Percentiles rank a stretch among this genome's conserved stretches.
Evolutionary conservation across 257 asterid genomes (phyloP).

Genomic region (Petunia axillaris): DNA sequence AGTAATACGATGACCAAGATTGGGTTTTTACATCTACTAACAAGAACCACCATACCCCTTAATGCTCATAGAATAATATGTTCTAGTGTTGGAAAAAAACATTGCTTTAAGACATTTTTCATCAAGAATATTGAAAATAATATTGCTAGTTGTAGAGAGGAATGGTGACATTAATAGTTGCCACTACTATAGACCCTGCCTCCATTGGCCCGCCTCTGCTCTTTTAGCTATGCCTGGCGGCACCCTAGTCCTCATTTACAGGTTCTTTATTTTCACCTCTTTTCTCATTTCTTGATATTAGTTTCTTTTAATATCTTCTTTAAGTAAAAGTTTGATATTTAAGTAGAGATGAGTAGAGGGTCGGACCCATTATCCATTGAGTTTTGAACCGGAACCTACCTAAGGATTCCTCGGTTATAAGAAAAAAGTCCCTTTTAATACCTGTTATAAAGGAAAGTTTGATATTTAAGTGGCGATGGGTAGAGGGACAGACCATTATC

Average conservation of each 20-base stretch:
- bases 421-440: too few species aligned
- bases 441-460: too few species aligned
- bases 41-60: background rate
- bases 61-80: background rate
- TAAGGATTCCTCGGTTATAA: too few species aligned
- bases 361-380: too few species aligned
- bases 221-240: slow-evolving; percentile 47
- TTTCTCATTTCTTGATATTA: background rate
- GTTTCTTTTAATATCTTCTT: background rate
- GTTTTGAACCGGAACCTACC: too few species aligned
- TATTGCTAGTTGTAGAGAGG: background rate
- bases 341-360: too few species aligned
- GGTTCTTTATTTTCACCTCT: slow-evolving; percentile 23
- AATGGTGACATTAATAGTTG: slow-evolving; percentile 44
- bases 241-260: slow-evolving; percentile 46
- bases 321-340: too few species aligned
- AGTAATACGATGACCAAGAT: background rate
- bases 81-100: too few species aligned
- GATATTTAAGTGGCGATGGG: too few species aligned
- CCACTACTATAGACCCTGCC: slow-evolving; percentile 44
- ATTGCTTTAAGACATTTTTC: background rate
- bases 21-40: background rate
- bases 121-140: background rate
- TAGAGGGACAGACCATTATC: too few species aligned
- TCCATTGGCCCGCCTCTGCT: slow-evolving; percentile 48